Conservation (phyloP, 1,284 basidiomycete genomes). For the Hypsizygus ulmarius region DNA sequence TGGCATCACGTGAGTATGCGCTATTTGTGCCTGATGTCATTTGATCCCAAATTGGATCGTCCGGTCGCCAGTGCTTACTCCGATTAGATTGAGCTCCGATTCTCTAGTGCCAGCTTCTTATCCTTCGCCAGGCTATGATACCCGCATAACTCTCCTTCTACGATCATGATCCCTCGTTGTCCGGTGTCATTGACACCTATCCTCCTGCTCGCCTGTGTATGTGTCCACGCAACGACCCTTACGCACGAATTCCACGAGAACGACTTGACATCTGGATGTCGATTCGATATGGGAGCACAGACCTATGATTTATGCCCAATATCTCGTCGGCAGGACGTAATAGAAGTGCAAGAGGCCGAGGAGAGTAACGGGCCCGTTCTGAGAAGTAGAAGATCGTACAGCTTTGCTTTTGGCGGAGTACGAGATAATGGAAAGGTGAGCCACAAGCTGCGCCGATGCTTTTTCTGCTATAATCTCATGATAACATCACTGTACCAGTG, state of each 20-base stretch:
- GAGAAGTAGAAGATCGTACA: conserved; percentile 1
- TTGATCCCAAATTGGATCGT: no score
- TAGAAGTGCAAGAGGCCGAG: not conserved
- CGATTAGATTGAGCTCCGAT: no score
- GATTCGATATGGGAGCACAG: conserved; percentile 23
- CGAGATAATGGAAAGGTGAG: conserved; percentile 5
- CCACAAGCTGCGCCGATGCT: not conserved
- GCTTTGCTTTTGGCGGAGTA: conserved; percentile 19
- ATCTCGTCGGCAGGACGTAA: conserved; percentile 5
- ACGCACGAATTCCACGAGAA: conserved; percentile 16
- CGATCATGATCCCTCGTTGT: not conserved
- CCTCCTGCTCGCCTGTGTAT: conserved; percentile 2
- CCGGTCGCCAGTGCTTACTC: no score
- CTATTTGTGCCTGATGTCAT: no score
- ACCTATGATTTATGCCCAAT: conserved; percentile 26
- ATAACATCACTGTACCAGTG: conserved; percentile 12
- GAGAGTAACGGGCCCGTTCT: not conserved
- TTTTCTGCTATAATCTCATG: not conserved
- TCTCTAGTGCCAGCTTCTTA: not conserved
- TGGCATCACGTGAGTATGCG: no score
- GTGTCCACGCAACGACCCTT: conserved; percentile 9
- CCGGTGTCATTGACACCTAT: not conserved
- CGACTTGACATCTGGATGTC: conserved; percentile 21
- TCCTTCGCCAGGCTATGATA: not conserved
- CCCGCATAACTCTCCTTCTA: not conserved